phyloP scores from a whole-genome alignment of 345 rosid genomes.

The Triadica sebifera region DNA sequence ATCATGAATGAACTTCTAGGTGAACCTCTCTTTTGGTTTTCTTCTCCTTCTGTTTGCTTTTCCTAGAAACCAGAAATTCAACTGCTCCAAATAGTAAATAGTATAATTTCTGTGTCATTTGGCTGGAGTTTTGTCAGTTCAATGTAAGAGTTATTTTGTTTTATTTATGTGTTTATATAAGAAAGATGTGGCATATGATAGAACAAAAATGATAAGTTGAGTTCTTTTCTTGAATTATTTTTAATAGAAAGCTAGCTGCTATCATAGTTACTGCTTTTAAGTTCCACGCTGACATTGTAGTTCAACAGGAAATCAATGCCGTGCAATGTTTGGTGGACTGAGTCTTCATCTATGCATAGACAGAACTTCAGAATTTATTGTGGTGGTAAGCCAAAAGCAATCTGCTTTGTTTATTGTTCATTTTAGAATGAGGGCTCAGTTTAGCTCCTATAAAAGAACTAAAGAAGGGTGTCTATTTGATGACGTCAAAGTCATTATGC shows the following conservation, averaged over 20 bases:
- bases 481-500: not conserved
- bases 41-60: not conserved
- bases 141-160: not conserved
- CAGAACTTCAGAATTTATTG: slow-evolving; percentile 4
- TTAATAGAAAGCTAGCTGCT: not conserved
- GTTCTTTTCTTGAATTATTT: not conserved
- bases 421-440: not conserved
- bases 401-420: not conserved
- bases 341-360: slow-evolving; percentile 18
- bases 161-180: not conserved
- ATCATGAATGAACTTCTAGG: not conserved
- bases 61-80: not conserved
- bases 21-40: not conserved
- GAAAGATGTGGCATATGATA: not conserved
- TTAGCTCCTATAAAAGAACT: not conserved
- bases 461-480: not conserved
- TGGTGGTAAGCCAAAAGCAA: slow-evolving; percentile 31
- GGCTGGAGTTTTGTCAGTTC: not conserved
- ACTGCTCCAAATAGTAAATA: too few relatives aligned
- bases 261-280: not conserved
- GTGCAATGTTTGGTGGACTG: slow-evolving; percentile 22
- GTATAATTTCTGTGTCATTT: not conserved
- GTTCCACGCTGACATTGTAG: slow-evolving; percentile 4
- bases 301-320: slow-evolving; percentile 30
- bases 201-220: not conserved